Conservation (phyloP, 495 filamentous ascomycete species). For the Cryomyces antarcticus region DNA sequence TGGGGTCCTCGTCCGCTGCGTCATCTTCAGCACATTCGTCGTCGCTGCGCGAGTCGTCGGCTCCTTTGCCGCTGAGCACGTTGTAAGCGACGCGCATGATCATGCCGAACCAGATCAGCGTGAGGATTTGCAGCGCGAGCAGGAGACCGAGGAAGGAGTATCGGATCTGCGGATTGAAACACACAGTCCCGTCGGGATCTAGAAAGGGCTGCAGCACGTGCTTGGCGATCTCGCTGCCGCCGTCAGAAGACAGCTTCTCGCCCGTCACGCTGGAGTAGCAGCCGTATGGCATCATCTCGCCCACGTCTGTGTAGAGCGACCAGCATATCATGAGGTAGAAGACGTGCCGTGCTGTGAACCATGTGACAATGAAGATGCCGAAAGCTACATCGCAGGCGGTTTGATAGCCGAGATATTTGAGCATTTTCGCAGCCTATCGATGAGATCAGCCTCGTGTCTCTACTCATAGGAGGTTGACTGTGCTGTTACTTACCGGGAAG, state of each 20-base stretch:
- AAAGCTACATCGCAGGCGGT: constrained; percentile 66
- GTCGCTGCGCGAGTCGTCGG: constrained; percentile 75
- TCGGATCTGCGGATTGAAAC: constrained; percentile 51
- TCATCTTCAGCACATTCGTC: constrained; percentile 55
- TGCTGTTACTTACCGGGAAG: constrained; percentile 49
- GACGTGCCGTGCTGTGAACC: constrained; percentile 69
- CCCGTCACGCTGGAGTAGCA: constrained; percentile 35
- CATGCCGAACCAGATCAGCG: constrained; percentile 77
- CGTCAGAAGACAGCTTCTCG: constrained; percentile 31
- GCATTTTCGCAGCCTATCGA: constrained; percentile 67
- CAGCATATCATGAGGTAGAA: constrained; percentile 59
- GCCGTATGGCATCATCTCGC: constrained; percentile 37
- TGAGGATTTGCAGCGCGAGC: constrained; percentile 57
- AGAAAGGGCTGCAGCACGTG: constrained; percentile 53
- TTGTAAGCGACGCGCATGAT: constrained; percentile 60
- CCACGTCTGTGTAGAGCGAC: constrained; percentile 56
- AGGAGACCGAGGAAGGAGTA: constrained; percentile 58
- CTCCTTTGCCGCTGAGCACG: constrained; percentile 53
- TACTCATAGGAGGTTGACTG: background rate
- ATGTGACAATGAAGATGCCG: constrained; percentile 66
- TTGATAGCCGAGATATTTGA: constrained; percentile 69
- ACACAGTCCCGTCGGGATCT: constrained; percentile 46
- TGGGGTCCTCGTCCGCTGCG: constrained; percentile 25
- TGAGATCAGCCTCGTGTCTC: constrained; percentile 5
- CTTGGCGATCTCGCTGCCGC: constrained; percentile 31